Evolutionary conservation across 352 stramenopile species (phyloP).

Genomic region (Halophytophthora polymorphica): DNA sequence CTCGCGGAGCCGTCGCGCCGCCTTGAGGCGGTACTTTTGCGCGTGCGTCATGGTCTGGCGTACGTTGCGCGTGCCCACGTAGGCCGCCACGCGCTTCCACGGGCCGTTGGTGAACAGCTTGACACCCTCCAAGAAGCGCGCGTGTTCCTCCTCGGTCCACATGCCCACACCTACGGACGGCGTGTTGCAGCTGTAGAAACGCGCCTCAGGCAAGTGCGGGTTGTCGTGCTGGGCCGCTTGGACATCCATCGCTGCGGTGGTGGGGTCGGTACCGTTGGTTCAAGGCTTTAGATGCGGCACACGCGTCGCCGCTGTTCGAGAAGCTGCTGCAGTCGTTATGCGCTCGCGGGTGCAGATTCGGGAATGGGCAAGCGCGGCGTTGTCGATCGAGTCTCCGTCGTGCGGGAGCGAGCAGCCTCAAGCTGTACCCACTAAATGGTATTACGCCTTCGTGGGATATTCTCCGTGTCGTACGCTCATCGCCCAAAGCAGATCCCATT

Average conservation of each 20-base stretch:
- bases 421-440: too few relatives aligned
- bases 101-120: conserved; percentile 70
- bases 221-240: conserved; percentile 5
- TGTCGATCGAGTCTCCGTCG: too few relatives aligned
- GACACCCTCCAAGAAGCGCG: conserved; percentile 71
- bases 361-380: too few relatives aligned
- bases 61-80: conserved; percentile 72
- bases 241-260: conserved; percentile 20
- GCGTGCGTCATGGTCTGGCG: conserved; percentile 81
- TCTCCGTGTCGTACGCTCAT: too few relatives aligned
- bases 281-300: conserved; percentile 6
- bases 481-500: too few relatives aligned
- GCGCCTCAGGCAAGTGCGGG: neutral
- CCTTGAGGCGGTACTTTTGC: conserved; percentile 75
- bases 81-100: conserved; percentile 69
- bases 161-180: conserved; percentile 32
- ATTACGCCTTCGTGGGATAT: too few relatives aligned
- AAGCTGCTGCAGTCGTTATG: conserved; percentile 4
- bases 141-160: conserved; percentile 71
- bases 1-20: conserved; percentile 52
- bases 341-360: neutral
- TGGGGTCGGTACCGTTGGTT: conserved; percentile 10
- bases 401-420: too few relatives aligned
- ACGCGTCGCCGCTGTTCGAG: neutral
- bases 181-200: conserved; percentile 17